Base-by-base conservation (phyloP, 2,329 filamentous ascomycete genomes). In the Penicillium sp. region DNA sequence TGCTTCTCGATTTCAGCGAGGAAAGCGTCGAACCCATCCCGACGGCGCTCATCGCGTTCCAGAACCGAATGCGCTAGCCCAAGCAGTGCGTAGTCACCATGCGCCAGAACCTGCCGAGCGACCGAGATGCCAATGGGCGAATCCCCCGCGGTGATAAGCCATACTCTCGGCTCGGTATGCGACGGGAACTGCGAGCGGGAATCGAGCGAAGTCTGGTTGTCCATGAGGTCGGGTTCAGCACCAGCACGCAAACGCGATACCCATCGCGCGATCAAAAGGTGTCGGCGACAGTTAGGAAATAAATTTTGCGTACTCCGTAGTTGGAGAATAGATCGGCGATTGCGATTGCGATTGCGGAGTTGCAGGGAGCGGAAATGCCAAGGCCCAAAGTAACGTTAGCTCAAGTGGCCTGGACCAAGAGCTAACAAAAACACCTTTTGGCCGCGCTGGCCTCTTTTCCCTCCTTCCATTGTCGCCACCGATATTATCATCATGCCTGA, bases 31-130 rank as follows among this genome's bases (percentile, higher is more conserved):
- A 95, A 95, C 68, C 91, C 88, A 61, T 83, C 79, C 66, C 85
- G 88, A 56, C 88, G 83, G 41, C 81, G 80, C 33, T 86, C 85
- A 67, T 91, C 81, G 62, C 75, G 75, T 57, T 91, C 87, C 56
- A 91, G 85, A 70, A 93, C 88, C 44, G 80, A 75, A 3, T 89
- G 86, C 42, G 88, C 83, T 29, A 96, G 78, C 46, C 91, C 93
- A 4, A 89, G 87, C 42, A 92, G 86, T 41, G 95, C 87, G 67
- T 87, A 91, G 71, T 97, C 93, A 42, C 93, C 92, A 71, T 96
- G 90, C n/a, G 83, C 82, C 42, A 97, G 84, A 38, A 95, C 79
- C 61, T 89, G 82, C 47, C 87, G 83, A 46, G 89, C 87, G 50
- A 96, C 79, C 40, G 88, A 86, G 52, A 95, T 87, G 46, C 86